Evolutionary conservation across 345 rosid species (phyloP), one percentile per base, ranked within the genome.

Genomic region (Hibiscus trionum): DNA sequence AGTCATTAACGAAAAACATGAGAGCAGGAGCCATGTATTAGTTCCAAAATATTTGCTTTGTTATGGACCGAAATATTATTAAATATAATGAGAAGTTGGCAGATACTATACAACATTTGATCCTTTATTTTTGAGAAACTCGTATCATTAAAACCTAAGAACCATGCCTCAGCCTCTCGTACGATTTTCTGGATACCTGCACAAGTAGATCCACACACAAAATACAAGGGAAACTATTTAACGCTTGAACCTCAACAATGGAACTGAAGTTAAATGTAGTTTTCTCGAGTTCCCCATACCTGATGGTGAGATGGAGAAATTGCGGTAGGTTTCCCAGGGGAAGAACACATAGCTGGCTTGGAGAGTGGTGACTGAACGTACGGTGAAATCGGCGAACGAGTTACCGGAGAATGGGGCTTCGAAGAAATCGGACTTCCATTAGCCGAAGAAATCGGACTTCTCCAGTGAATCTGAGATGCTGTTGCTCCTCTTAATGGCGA

Each of bases 341-440:
- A 88, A 66, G 84, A 63, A 62, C 78, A 72, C 2, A 85, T 71
- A 26, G 80, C 75, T 77, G 94, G 86, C 58, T 84, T 80, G 5
- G 77, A 62, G 42, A 84, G 70, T 19, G 93, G 90, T 6, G 94
- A 85, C 19, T 65, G 87, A 70, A 66, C 62, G 70, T 77, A 78
- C 0, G 82, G 83, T 7, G 88, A 76, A n/a, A 84, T 60, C 1
- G 94, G 93, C 29, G 97, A 90, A 47, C 56, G 81, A 77, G 82
- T 76, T 2, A 80, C 72, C 31, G 89, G 85, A 79, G 85, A 77
- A 73, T 66, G 76, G 62, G 77, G 69, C 63, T 52, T 75, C 0
- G 91, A 84, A 15, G 88, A 83, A 52, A 80, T 4, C 33, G 89
- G 88, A 75, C 77, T 79, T 60, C 66, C 79, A 57, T 77, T 84